Base-by-base conservation (phyloP, 139 green algal species). In the Chlorella ohadii region DNA sequence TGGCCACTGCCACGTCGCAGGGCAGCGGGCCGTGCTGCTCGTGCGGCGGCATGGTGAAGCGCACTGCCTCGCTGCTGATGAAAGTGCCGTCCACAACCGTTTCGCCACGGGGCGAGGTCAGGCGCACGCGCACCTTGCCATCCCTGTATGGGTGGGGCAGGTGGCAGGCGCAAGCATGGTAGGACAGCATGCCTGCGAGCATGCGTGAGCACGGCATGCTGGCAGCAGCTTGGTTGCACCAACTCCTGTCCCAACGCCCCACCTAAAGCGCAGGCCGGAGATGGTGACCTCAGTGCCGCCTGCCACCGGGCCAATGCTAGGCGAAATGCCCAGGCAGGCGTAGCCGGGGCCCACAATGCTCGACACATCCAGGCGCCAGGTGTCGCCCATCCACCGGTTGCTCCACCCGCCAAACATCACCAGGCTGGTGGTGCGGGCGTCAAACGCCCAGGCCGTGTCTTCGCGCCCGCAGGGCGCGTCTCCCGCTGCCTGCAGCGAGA, bases 311-410 rank as follows among this genome's bases (percentile, higher is more conserved):
- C 95, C 95, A 41, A 92, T 88, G 73, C 91, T 84, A 20, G 94
- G 95, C 55, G 86, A 71, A 44, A 95, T 91, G 74, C 84, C 83
- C 41, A 90, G 94, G 86, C 92, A 96, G n/a, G 95, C 95, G 63
- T 98, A 98, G 11, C 94, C 94, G 20, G 95, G 95, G n/a, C 95
- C 95, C 68, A 98, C 96, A 89, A 98, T 96, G 63, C 92, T 89
- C 22, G 92, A 93, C 38, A 96, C 92, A 85, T 97, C 95, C 4
- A 95, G 87, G 82, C 92, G 93, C 80, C 93, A 89, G 41, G 90
- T 90, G 90, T 98, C 95, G 59, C 93, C 93, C n/a, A 98, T 88
- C 95, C 95, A 98, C 41, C 94, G 89, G 87, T 93, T 95, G 41
- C 92, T 85, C 94, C 94, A 98, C 64, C 95, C 95, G 78, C 95